These are phyloP conservation scores for Neospermospora avenae DNA, from an alignment of 2,329 filamentous ascomycete species.

Conservation along the genomic window DNA sequence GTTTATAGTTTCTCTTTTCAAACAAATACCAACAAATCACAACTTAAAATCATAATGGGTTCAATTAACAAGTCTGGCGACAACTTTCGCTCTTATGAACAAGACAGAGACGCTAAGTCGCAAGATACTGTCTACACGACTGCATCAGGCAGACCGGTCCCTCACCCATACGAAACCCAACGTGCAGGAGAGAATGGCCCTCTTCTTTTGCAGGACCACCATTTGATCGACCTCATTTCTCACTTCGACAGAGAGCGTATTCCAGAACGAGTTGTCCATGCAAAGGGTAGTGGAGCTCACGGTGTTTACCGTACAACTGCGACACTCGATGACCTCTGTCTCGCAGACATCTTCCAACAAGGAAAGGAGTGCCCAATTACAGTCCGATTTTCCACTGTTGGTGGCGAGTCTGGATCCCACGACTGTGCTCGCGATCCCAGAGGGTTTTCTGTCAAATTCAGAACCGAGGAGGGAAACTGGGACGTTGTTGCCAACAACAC, in stretches of 20 bases:
- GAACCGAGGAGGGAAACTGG: constrained; percentile 71
- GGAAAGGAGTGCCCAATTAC: constrained; percentile 67
- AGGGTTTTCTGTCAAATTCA: constrained; percentile 71
- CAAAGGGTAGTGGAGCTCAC: constrained; percentile 55
- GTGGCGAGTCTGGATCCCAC: constrained; percentile 68
- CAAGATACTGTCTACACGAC: constrained; percentile 49
- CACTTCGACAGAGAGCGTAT: constrained; percentile 62
- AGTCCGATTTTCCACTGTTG: constrained; percentile 71
- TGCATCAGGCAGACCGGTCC: constrained; percentile 40
- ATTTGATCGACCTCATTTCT: constrained; percentile 57
- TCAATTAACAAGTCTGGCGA: constrained; percentile 37
- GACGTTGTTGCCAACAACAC: constrained; percentile 72
- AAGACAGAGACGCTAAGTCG: constrained; percentile 40
- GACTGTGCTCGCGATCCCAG: constrained; percentile 70
- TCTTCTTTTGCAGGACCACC: constrained; percentile 56
- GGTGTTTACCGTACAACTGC: constrained; percentile 53
- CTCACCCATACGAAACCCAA: constrained; percentile 57
- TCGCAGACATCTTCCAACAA: constrained; percentile 51
- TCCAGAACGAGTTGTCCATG: constrained; percentile 54
- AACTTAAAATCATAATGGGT: constrained; percentile 15
- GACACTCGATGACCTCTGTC: constrained; percentile 50
- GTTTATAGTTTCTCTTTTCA: background rate
- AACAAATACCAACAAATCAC: background rate
- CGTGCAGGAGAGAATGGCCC: constrained; percentile 45
- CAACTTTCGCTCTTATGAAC: constrained; percentile 40